Evolutionary conservation across 163 green algal genomes (phyloP).

Genomic region (Scenedesmus sp.): DNA sequence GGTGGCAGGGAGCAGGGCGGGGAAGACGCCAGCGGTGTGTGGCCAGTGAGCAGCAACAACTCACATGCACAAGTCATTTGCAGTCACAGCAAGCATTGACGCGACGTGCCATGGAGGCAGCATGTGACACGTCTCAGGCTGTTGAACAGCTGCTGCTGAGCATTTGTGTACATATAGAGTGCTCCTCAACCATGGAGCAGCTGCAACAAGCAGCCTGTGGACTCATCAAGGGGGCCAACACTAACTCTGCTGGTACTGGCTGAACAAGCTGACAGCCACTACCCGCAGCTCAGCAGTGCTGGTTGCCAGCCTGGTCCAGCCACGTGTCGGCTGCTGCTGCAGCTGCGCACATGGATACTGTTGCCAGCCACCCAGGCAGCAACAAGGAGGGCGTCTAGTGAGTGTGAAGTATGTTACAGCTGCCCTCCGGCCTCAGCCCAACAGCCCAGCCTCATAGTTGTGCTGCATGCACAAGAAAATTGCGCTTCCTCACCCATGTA

Average conservation of each 20-base stretch:
- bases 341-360: no score
- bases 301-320: not conserved
- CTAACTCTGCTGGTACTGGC: not conserved
- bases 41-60: not conserved
- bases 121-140: no score
- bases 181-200: not conserved
- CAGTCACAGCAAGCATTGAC: no score
- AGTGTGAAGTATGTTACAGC: no score
- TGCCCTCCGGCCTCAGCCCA: no score
- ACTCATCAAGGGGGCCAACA: not conserved
- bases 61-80: not conserved
- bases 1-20: not conserved
- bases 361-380: no score
- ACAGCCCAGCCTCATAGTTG: no score
- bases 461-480: no score
- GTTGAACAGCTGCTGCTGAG: no score
- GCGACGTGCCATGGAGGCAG: no score
- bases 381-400: no score
- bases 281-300: not conserved
- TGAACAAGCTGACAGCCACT: not conserved
- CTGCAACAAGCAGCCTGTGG: not conserved
- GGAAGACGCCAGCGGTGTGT: not conserved
- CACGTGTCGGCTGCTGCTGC: not conserved
- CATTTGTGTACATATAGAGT: no score
- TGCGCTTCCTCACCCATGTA: constrained; percentile 71